Base-by-base conservation (phyloP, 2,329 filamentous ascomycete genomes). In the Botrytis fabae region DNA sequence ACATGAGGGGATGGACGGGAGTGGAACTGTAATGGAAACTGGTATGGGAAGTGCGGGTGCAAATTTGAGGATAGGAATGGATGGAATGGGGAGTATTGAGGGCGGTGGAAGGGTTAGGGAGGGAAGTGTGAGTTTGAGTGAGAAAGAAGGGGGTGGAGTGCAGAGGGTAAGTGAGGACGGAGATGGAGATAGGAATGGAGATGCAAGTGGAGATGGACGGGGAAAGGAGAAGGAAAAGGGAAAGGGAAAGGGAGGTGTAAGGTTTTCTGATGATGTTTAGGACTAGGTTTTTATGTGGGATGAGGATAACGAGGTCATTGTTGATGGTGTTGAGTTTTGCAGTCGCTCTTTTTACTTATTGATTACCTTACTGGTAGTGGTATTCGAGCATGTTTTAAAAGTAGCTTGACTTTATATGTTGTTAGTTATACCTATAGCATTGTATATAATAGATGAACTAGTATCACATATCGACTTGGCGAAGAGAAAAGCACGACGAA, bases 211-310 rank as follows among this genome's bases (percentile, higher is more conserved):
- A 40, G 20, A 25, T 0, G 22, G 4, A 38, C 9, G 20, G 4
- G 54, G 1, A 22, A 44, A 46, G 1, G 40, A 22, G 10, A 70
- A 71, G 28, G 32, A 32, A 32, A 32, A 4, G 7, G 44, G n/a
- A 10, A 65, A 42, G 12, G 46, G 60, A 28, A 71, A 20, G 0
- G 59, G 59, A 18, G 64, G 69, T 44, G 69, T 71, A n/a, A 66
- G 69, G n/a, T 71, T 71, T 57, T 46, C n/a, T 32, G 69, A 71
- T 28, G 69, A 51, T 12, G 46, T 35, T 35, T 71, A 57, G 35
- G 35, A 44, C 9, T n/a, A 20, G 25, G 9, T 1, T 3, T n/a
- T 32, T 9, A 1, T 4, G 8, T 20, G 25, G 16, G 22, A 32
- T 25, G 69, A 40, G 18, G 8, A 28, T 18, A 4, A 32, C 0